phyloP scores from a whole-genome alignment of 2,329 filamentous ascomycete genomes.

The Diplodia sapinea region DNA sequence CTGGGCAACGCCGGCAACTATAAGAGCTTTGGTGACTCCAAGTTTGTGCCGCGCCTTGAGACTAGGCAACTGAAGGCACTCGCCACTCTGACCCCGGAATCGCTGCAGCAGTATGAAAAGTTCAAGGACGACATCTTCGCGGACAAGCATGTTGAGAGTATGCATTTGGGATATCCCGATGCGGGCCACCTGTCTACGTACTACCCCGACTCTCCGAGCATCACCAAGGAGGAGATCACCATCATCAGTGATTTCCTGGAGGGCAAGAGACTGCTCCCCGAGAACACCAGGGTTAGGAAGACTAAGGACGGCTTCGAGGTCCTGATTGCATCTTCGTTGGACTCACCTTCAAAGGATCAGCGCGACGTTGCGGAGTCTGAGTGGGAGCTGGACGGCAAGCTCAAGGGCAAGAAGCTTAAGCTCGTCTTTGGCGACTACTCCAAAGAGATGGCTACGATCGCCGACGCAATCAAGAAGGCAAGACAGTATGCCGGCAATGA shows the following conservation, averaged over 20 bases:
- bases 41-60: constrained; percentile 58
- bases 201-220: constrained; percentile 56
- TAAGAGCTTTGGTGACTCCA: constrained; percentile 58
- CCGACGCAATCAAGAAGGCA: constrained; percentile 54
- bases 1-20: constrained; percentile 62
- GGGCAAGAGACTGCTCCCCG: constrained; percentile 53
- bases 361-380: constrained; percentile 53
- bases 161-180: constrained; percentile 59
- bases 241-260: constrained; percentile 55
- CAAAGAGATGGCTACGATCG: constrained; percentile 55
- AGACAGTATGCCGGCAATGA: constrained; percentile 55
- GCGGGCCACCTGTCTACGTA: constrained; percentile 57
- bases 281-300: constrained; percentile 58
- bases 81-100: constrained; percentile 48
- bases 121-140: constrained; percentile 55
- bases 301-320: constrained; percentile 53
- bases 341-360: constrained; percentile 47
- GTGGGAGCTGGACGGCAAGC: constrained; percentile 51
- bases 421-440: constrained; percentile 55
- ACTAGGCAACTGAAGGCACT: constrained; percentile 52
- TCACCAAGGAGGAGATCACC: constrained; percentile 56
- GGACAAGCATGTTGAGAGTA: constrained; percentile 48
- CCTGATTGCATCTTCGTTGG: constrained; percentile 55
- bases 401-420: constrained; percentile 54
- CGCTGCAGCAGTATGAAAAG: constrained; percentile 49